Evolutionary conservation across 192 early-diverging fungal genomes (phyloP).

Genomic region (Backusella tuberculispora): DNA sequence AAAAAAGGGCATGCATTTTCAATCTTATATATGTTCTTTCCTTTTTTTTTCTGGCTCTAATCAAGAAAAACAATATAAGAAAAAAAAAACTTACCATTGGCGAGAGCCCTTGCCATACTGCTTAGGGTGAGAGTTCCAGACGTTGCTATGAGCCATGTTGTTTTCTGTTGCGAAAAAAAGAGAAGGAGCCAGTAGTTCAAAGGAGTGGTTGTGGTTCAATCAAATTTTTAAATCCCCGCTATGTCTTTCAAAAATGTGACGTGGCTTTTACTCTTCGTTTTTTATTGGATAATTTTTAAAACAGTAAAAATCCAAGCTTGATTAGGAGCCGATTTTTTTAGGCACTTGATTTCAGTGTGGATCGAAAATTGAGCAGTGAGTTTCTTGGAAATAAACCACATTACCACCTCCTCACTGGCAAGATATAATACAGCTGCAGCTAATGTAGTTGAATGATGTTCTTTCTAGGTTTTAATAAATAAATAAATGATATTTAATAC

Average conservation of each 20-base stretch:
- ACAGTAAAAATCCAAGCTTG: too few species aligned
- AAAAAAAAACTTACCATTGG: constrained; percentile 70
- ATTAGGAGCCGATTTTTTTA: too few species aligned
- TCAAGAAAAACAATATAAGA: neutral
- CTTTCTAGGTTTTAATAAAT: too few species aligned
- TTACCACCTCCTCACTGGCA: too few species aligned
- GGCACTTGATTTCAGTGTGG: too few species aligned
- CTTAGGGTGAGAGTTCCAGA: constrained; percentile 98
- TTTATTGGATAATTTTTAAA: neutral
- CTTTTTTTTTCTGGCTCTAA: neutral
- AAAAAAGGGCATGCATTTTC: constrained; percentile 9
- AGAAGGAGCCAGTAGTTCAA: constrained; percentile 2
- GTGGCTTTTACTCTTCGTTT: neutral
- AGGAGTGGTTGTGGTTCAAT: neutral
- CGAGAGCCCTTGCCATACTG: constrained; percentile 98
- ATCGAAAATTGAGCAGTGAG: too few species aligned
- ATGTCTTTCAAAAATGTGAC: neutral
- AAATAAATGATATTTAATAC: too few species aligned
- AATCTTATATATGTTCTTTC: neutral
- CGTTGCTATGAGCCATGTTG: constrained; percentile 94
- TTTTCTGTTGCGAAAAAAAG: constrained; percentile 24
- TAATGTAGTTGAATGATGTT: too few species aligned
- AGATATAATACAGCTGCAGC: too few species aligned
- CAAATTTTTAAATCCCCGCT: neutral
- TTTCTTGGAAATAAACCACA: too few species aligned